Base-by-base conservation (phyloP, 2,329 filamentous ascomycete genomes). In the Cladosporium austrohemisphaericum region DNA sequence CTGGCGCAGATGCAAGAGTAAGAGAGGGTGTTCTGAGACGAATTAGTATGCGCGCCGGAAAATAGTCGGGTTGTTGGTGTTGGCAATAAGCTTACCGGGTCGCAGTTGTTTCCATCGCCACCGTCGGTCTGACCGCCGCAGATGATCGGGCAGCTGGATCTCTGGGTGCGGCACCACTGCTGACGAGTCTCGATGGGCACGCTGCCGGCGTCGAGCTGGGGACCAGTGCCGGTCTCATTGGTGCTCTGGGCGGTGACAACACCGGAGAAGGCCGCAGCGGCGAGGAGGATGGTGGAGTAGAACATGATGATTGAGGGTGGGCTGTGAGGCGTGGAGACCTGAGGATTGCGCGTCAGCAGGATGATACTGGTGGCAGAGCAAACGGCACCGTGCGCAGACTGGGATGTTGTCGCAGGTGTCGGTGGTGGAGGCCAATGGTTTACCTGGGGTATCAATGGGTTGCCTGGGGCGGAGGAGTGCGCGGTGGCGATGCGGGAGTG, bases 1-100 rank as follows among this genome's bases (percentile, higher is more conserved):
- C 81, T 77, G 55, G 60, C 55, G 72, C 83, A 86, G 43, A 70
- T 69, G 68, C 83, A 86, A 50, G 61, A 71, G 71, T 73, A 85
- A 26, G 65, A 65, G 52, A 85, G 72, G 14, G 71, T 80, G 60
- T 43, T 53, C 54, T 56, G 45, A 31, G 33, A 41, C 52, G 25
- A 25, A 43, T 68, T 55, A 66, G 62, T 50, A 37, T 22, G 25
- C 36, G 31, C 28, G 36, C 19, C 28, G 18, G 14, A 26, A n/a
- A n/a, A n/a, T 25, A 23, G 9, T 23, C 4, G 7, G 19, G 13
- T 16, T 26, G 28, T 13, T 5, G 8, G n/a, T 23, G n/a, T n/a
- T 14, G 31, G 33, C 11, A n/a, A 33, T 18, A 14, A 19, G 68
- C 78, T 64, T 75, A 85, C 82, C 28, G 68, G 36, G 54, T 80